phyloP scores from a whole-genome alignment of 345 rosid species.

The Ceriops decandra region DNA sequence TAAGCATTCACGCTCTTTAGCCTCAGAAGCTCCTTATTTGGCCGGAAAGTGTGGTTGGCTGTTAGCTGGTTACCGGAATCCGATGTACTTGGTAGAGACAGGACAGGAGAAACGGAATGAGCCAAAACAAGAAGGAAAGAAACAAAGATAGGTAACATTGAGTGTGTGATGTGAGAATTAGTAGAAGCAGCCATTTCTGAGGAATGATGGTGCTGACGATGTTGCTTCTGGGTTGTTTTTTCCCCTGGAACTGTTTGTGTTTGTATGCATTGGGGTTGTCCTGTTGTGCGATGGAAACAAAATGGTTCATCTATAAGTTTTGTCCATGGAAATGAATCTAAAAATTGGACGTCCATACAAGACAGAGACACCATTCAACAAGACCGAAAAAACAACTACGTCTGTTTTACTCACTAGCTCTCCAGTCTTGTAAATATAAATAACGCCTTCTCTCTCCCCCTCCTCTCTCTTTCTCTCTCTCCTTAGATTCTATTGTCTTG shows the following conservation, averaged over 20 bases:
- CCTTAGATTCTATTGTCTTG: constrained; percentile 30
- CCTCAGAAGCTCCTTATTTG: constrained; percentile 9
- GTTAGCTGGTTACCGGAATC: constrained; percentile 39
- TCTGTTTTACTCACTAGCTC: constrained; percentile 28
- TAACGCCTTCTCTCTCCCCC: not conserved
- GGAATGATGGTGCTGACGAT: constrained; percentile 37
- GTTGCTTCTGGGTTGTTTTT: constrained; percentile 32
- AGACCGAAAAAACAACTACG: not conserved
- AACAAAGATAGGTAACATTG: constrained; percentile 45
- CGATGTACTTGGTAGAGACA: constrained; percentile 30
- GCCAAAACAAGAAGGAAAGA: constrained; percentile 36
- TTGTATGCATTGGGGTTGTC: constrained; percentile 58
- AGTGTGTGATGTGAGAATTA: constrained; percentile 22
- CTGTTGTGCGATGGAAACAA: constrained; percentile 30
- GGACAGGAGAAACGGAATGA: constrained; percentile 33
- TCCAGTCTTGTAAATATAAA: constrained; percentile 33
- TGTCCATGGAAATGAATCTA: constrained; percentile 38
- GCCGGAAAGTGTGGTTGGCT: constrained; percentile 27
- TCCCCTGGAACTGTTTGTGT: constrained; percentile 22
- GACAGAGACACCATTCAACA: constrained; percentile 26
- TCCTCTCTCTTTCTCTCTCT: constrained; percentile 4
- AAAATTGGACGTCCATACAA: constrained; percentile 40
- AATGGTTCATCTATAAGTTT: constrained; percentile 23
- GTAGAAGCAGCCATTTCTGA: constrained; percentile 51
- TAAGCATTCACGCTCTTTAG: constrained; percentile 25